Conservation (phyloP, 2,329 filamentous ascomycete genomes). For the Magnaporthiopsis incrustans region DNA sequence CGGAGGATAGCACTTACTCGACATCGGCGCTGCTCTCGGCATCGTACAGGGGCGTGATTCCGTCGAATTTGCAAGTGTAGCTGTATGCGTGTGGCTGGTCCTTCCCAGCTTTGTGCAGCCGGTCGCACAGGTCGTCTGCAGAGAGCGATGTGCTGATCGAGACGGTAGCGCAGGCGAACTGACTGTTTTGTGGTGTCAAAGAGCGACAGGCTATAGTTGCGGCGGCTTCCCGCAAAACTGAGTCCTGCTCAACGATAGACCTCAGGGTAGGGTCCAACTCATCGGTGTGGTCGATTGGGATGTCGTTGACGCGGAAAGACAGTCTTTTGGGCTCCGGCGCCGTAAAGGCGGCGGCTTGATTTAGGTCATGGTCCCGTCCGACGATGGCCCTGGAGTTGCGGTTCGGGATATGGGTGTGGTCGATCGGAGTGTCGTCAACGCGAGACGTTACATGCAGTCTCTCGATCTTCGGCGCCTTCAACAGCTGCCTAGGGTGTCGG, state of each 20-base stretch:
- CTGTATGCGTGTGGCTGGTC: neutral
- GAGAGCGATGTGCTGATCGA: neutral
- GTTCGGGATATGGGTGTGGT: too few relatives aligned
- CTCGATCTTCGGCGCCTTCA: too few relatives aligned
- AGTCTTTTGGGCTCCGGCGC: neutral
- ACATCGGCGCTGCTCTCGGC: constrained; percentile 9
- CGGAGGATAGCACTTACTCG: constrained; percentile 14
- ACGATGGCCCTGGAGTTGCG: too few relatives aligned
- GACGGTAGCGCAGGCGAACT: neutral
- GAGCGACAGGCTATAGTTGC: neutral
- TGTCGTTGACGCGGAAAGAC: constrained; percentile 1
- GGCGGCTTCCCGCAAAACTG: neutral
- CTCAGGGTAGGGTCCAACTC: neutral
- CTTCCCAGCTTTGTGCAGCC: neutral
- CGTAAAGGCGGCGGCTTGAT: too few relatives aligned
- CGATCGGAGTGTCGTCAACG: too few relatives aligned
- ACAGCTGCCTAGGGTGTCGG: too few relatives aligned
- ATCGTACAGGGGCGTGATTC: constrained; percentile 20
- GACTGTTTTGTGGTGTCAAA: neutral
- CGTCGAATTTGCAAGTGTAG: constrained; percentile 13
- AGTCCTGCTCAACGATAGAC: neutral
- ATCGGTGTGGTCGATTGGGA: constrained; percentile 2
- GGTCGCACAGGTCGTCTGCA: neutral
- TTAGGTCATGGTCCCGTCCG: too few relatives aligned
- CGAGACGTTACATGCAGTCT: too few relatives aligned